Evolutionary conservation across 768 basidiomycete genomes (phyloP).

Genomic region (Chalciporus chontae): DNA sequence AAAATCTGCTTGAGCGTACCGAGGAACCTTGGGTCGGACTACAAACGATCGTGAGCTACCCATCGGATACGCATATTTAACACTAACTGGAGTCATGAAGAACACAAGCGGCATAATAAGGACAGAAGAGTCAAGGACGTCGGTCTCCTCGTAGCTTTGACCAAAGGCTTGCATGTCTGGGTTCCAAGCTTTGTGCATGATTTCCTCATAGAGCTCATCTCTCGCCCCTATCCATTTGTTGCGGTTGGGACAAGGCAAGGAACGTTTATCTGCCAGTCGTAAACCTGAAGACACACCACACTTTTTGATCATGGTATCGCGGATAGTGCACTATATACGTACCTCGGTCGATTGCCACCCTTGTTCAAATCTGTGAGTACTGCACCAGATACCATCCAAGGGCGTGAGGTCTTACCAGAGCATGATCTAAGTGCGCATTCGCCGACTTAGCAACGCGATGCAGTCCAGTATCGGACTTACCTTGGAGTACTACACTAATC

Average conservation of each 20-base stretch:
- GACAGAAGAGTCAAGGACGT: constrained; percentile 81
- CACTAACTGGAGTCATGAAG: constrained; percentile 75
- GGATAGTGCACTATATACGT: background rate
- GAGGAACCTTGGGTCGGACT: constrained; percentile 88
- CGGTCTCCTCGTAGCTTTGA: constrained; percentile 86
- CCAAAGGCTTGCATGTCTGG: constrained; percentile 63
- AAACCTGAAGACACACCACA: constrained; percentile 45
- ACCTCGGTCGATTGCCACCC: constrained; percentile 96
- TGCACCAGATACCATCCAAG: background rate
- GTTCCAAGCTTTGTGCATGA: constrained; percentile 89
- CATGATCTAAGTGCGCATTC: constrained; percentile 59
- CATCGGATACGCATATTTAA: background rate
- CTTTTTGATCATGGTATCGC: background rate
- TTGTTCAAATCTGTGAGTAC: constrained; percentile 26
- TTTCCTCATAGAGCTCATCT: constrained; percentile 87
- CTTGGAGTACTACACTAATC: constrained; percentile 66
- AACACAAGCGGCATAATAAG: constrained; percentile 93
- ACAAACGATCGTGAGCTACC: constrained; percentile 1
- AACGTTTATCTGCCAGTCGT: constrained; percentile 92
- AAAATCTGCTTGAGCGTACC: constrained; percentile 81
- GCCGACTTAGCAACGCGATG: constrained; percentile 5
- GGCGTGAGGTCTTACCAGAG: constrained; percentile 59
- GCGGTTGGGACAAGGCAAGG: constrained; percentile 78
- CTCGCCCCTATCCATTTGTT: constrained; percentile 70
- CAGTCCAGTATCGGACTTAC: constrained; percentile 32